Conservation (phyloP, 805 yeast species). For the Candida incommunis region DNA sequence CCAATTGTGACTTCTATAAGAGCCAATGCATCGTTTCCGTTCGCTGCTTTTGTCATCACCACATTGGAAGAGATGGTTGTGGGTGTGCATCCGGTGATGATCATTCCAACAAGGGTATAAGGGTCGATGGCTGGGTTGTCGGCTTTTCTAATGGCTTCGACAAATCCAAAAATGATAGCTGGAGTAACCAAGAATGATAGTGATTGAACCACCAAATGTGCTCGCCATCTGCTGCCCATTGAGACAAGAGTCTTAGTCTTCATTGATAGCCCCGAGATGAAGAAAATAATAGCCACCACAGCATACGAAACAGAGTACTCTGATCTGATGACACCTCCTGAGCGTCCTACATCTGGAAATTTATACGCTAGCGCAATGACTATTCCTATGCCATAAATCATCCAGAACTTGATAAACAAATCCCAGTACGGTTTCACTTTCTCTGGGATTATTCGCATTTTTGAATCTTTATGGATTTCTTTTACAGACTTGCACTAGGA, state of each 20-base stretch:
- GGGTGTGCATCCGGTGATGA: constrained; percentile 78
- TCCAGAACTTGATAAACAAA: constrained; percentile 42
- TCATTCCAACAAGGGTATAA: constrained; percentile 70
- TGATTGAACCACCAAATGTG: constrained; percentile 55
- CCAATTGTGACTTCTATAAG: constrained; percentile 79
- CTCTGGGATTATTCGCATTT: background rate
- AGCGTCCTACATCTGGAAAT: constrained; percentile 73
- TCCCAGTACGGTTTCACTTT: background rate
- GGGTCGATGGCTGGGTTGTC: constrained; percentile 44
- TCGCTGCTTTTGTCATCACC: constrained; percentile 78
- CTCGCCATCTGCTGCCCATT: constrained; percentile 70
- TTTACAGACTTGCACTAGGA: too few relatives aligned
- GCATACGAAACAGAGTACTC: constrained; percentile 72
- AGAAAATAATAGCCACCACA: constrained; percentile 75
- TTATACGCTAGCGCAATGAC: constrained; percentile 62
- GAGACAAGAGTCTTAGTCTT: constrained; percentile 42
- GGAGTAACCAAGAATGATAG: constrained; percentile 61
- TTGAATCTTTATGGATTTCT: too few relatives aligned
- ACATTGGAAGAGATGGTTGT: constrained; percentile 88
- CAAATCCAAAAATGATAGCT: constrained; percentile 58
- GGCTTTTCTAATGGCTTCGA: constrained; percentile 49
- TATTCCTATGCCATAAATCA: constrained; percentile 55
- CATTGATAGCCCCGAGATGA: constrained; percentile 72
- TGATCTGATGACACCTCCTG: constrained; percentile 62
- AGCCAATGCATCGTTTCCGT: constrained; percentile 68